Conservation (phyloP, 371 early-diverging fungal species). For the Mycotypha africana region DNA sequence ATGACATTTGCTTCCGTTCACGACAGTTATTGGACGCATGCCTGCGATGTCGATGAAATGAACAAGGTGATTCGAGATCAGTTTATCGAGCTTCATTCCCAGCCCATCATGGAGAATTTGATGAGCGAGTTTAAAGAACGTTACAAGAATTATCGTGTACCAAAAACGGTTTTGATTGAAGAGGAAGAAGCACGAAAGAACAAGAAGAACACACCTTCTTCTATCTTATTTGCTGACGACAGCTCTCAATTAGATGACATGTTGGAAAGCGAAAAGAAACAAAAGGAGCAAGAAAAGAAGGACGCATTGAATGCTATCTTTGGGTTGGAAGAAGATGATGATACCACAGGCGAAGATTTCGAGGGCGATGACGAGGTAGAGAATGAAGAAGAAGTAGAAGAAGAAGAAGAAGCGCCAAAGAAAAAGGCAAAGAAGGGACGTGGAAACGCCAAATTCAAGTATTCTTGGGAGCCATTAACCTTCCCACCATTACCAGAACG, state of each 20-base stretch:
- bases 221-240: neutral
- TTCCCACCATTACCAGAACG: conserved; percentile 74
- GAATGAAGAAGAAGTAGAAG: conserved; percentile 15
- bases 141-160: conserved; percentile 70
- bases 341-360: no score
- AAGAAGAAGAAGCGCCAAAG: conserved; percentile 4
- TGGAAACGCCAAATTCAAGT: conserved; percentile 23
- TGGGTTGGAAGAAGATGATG: conserved; percentile 12
- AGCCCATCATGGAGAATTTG: conserved; percentile 82
- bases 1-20: conserved; percentile 94
- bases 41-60: conserved; percentile 87
- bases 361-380: conserved; percentile 14
- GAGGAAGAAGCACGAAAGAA: neutral
- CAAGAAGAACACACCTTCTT: neutral
- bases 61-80: conserved; percentile 81
- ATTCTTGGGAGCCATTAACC: conserved; percentile 65
- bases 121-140: conserved; percentile 80
- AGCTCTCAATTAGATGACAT: neutral
- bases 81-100: conserved; percentile 83
- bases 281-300: conserved; percentile 24
- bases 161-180: conserved; percentile 26
- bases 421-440: conserved; percentile 10
- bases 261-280: conserved; percentile 20
- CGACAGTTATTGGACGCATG: conserved; percentile 98
- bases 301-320: conserved; percentile 25